These are phyloP conservation scores for Trichoderma sp. DNA, from an alignment of 2,329 filamentous ascomycete species.

Conservation along the genomic window DNA sequence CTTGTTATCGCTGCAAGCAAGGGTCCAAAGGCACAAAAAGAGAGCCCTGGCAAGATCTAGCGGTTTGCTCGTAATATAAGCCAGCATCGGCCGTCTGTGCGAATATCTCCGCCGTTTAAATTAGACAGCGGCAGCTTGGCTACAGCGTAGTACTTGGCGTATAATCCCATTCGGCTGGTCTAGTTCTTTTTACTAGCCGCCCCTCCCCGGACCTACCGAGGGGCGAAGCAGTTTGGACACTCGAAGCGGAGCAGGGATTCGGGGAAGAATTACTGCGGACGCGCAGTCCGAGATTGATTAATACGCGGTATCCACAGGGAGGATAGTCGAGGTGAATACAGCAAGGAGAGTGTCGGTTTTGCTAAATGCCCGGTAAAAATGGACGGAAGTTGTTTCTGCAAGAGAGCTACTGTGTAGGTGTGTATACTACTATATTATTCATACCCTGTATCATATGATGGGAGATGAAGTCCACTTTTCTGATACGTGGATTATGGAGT, in stretches of 20 bases:
- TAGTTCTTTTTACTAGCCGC: too few species aligned
- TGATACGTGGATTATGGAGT: not conserved
- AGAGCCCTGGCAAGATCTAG: not conserved
- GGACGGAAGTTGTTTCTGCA: not conserved
- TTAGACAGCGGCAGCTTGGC: not conserved
- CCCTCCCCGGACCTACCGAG: slow-evolving; percentile 3
- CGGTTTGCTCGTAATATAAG: not conserved
- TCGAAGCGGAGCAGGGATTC: not conserved
- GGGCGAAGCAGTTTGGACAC: slow-evolving; percentile 1
- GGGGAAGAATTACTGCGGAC: not conserved
- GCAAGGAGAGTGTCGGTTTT: not conserved
- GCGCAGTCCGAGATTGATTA: slow-evolving; percentile 3
- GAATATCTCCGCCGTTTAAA: not conserved
- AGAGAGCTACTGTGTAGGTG: not conserved
- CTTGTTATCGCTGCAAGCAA: not conserved
- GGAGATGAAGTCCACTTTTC: not conserved
- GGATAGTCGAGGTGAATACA: not conserved
- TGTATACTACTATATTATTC: not conserved
- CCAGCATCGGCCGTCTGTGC: slow-evolving; percentile 1
- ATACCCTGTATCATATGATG: not conserved
- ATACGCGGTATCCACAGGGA: not conserved
- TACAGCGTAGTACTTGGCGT: not conserved
- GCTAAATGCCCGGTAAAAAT: not conserved
- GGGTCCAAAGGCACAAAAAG: not conserved
- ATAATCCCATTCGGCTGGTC: not conserved